Base-by-base conservation (phyloP, 371 early-diverging fungal species). In the Gilbertella persicaria region DNA sequence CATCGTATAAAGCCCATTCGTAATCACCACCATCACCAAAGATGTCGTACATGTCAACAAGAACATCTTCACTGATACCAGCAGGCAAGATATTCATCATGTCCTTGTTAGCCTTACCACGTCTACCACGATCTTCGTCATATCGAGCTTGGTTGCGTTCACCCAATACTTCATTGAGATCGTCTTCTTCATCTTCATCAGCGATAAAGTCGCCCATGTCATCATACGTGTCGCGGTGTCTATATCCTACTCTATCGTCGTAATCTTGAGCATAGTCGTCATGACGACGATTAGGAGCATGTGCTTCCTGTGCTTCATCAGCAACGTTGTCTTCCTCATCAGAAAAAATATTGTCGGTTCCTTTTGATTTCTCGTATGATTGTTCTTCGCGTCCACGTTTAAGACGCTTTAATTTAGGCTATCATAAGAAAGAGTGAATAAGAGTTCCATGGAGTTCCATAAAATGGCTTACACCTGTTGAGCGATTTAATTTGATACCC, bases 1-100 rank as follows among this genome's bases (percentile, higher is more conserved):
- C 72, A 23, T 57, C 65, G 28, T 68, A 72, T 58, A 95, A 66
- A 4, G 96, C 97, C 66, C 87, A 93, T 16, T 79, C 88, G 63
- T 96, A 96, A 36, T 96, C 96, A 14, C 73, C 80, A 52, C 94
- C 95, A 58, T 91, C 93, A 20, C 93, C 97, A 69, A 97, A 96
- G 19, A 95, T 87, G 44, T 93, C 92, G 54, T 86, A 84, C 67
- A 93, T 83, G 53, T 95, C 93, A 33, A 80, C 70, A 80, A 88
- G 83, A n/a, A 85, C 86, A 46, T 73, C 78, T 60, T 75, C 73
- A 45, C 73, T 69, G 8, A 68, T 48, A 19, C 73, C 78, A 43
- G 70, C 70, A 35, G 68, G 75, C 49, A 74, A 47, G 29, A 72
- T 73, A 37, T 64, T 64, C 68, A 75, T 58, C 64, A 76, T 71